phyloP scores from a whole-genome alignment of 495 filamentous ascomycete species.

The Cercophora scortea region DNA sequence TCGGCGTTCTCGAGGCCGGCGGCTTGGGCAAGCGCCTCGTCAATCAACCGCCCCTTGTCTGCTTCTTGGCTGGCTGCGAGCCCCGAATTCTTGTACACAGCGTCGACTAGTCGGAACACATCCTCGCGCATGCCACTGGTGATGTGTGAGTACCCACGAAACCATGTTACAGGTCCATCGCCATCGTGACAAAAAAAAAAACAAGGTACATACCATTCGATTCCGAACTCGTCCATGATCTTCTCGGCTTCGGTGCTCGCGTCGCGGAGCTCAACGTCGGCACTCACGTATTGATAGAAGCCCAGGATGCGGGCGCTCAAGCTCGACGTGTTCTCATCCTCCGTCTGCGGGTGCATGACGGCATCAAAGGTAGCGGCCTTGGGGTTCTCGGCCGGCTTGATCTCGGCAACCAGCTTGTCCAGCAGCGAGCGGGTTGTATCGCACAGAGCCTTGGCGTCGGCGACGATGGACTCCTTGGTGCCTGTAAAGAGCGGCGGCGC shows the following conservation, averaged over 20 bases:
- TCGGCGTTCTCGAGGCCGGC: conserved; percentile 35
- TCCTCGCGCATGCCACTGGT: conserved; percentile 48
- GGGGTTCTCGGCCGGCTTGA: conserved; percentile 43
- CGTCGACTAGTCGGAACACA: conserved; percentile 50
- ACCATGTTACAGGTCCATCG: too few species aligned
- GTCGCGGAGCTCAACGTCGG: conserved; percentile 58
- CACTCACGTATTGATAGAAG: conserved; percentile 78
- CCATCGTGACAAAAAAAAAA: too few species aligned
- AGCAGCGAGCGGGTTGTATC: conserved; percentile 59
- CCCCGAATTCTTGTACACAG: conserved; percentile 40
- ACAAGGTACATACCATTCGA: conserved; percentile 34
- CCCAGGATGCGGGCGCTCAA: conserved; percentile 54
- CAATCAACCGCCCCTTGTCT: conserved; percentile 24
- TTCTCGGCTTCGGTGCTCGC: conserved; percentile 53
- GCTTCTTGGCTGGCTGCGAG: conserved; percentile 29
- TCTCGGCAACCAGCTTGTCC: conserved; percentile 63
- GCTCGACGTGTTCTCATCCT: conserved; percentile 57
- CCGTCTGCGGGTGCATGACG: conserved; percentile 54
- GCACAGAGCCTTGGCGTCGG: conserved; percentile 69
- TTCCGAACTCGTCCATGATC: conserved; percentile 50
- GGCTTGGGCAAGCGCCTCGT: conserved; percentile 18
- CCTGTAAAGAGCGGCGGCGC: conserved; percentile 79
- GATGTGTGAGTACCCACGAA: too few species aligned
- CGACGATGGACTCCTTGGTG: conserved; percentile 66
- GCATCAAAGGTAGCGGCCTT: conserved; percentile 56